Percentiles rank a stretch among this genome's conserved stretches.
phyloP scores from a whole-genome alignment of 768 basidiomycete genomes.

The Auriscalpium orientale region DNA sequence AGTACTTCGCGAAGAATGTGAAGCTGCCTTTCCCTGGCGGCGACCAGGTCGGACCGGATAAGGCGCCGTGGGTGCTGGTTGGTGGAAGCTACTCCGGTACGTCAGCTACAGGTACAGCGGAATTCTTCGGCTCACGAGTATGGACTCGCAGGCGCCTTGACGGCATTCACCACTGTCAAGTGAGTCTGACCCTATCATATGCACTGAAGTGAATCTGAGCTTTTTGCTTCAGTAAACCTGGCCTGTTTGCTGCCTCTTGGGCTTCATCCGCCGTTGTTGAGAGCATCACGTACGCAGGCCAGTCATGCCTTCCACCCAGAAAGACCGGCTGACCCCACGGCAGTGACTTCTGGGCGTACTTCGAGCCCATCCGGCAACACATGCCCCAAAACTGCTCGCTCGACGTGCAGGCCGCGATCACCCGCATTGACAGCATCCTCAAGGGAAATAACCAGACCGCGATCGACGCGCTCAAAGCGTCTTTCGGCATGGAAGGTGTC shows the following conservation, averaged over 20 bases:
- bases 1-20: slow-evolving; percentile 61
- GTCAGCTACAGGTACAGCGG: neutral
- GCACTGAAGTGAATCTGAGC: neutral
- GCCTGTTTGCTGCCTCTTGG: slow-evolving; percentile 53
- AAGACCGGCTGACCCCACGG: neutral
- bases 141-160: slow-evolving; percentile 28
- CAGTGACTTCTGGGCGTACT: slow-evolving; percentile 64
- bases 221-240: slow-evolving; percentile 40
- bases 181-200: slow-evolving; percentile 14
- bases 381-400: slow-evolving; percentile 72
- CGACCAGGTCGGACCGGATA: slow-evolving; percentile 46
- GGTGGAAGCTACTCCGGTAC: slow-evolving; percentile 36
- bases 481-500: slow-evolving; percentile 50
- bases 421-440: slow-evolving; percentile 54
- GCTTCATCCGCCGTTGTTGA: slow-evolving; percentile 61
- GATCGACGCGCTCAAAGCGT: slow-evolving; percentile 46
- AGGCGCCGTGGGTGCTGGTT: slow-evolving; percentile 35
- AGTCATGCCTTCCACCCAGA: neutral
- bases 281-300: slow-evolving; percentile 35
- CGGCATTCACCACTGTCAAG: slow-evolving; percentile 66
- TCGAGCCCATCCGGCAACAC: slow-evolving; percentile 58
- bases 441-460: slow-evolving; percentile 34
- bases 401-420: slow-evolving; percentile 57
- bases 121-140: neutral
- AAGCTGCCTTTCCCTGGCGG: slow-evolving; percentile 62